Evolutionary conservation across 768 basidiomycete species (phyloP).

Genomic region (Boletus subparvulus): DNA sequence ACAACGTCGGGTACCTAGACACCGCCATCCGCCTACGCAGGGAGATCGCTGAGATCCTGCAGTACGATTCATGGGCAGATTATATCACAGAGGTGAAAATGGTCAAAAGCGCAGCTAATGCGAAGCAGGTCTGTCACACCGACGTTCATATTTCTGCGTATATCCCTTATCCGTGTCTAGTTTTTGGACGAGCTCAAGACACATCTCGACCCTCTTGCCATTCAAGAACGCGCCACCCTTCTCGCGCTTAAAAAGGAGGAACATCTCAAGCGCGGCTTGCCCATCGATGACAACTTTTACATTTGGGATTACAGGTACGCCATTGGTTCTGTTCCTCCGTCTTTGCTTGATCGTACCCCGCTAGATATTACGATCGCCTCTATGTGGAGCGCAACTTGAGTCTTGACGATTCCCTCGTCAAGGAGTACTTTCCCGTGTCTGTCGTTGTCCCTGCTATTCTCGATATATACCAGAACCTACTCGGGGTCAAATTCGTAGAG

Average conservation of each 20-base stretch:
- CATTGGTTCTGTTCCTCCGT: background rate
- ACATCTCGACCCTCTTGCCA: constrained; percentile 71
- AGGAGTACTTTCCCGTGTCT: constrained; percentile 87
- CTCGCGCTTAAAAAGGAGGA: constrained; percentile 76
- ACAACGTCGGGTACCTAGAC: constrained; percentile 70
- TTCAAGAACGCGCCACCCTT: constrained; percentile 64
- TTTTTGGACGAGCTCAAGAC: constrained; percentile 76
- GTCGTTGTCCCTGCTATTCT: constrained; percentile 82
- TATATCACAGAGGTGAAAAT: constrained; percentile 84
- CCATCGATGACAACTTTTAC: constrained; percentile 71
- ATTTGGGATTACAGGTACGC: constrained; percentile 80
- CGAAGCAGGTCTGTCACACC: constrained; percentile 47
- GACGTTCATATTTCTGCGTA: background rate
- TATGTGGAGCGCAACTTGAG: constrained; percentile 65
- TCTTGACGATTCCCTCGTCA: constrained; percentile 76
- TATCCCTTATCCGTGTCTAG: constrained; percentile 33
- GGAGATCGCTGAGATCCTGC: constrained; percentile 62
- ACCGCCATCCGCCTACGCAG: constrained; percentile 71
- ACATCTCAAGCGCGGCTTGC: constrained; percentile 54
- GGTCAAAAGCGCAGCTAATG: constrained; percentile 68
- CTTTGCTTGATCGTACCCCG: background rate
- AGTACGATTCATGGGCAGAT: constrained; percentile 81
- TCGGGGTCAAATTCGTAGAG: constrained; percentile 67
- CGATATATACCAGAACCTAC: constrained; percentile 77
- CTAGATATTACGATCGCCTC: constrained; percentile 34